Evolutionary conservation across 495 filamentous ascomycete genomes (phyloP).

Genomic region (Jackrogersella multiformis): DNA sequence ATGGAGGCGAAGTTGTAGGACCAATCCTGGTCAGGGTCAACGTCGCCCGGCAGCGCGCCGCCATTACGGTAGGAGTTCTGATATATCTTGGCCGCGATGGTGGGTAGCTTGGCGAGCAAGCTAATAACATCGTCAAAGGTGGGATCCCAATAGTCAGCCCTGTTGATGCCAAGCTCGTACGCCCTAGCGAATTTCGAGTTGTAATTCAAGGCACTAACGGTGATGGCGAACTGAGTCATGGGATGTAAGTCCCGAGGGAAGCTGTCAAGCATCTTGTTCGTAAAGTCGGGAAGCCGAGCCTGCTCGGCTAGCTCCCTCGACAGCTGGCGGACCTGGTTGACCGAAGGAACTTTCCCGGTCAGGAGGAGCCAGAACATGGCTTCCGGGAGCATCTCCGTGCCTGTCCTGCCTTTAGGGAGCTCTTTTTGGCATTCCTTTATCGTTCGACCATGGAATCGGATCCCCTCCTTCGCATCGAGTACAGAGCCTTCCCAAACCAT

Average conservation of each 20-base stretch:
- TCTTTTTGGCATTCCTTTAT: conserved; percentile 97
- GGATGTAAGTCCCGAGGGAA: conserved; percentile 92
- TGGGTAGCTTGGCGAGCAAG: conserved; percentile 94
- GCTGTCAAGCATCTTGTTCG: conserved; percentile 86
- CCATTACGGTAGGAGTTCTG: conserved; percentile 84
- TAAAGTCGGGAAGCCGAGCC: conserved; percentile 81
- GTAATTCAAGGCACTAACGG: conserved; percentile 92
- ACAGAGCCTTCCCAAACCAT: conserved; percentile 99
- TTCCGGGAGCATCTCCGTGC: conserved; percentile 99
- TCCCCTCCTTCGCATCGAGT: conserved; percentile 94
- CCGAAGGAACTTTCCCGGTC: conserved; percentile 89
- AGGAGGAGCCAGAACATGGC: conserved; percentile 99
- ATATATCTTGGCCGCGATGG: conserved; percentile 97
- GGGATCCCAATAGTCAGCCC: conserved; percentile 98
- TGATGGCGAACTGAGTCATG: conserved; percentile 97
- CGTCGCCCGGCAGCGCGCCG: conserved; percentile 76
- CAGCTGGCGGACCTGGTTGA: conserved; percentile 79
- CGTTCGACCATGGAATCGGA: conserved; percentile 95
- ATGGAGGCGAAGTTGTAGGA: conserved; percentile 97
- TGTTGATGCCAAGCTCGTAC: conserved; percentile 88
- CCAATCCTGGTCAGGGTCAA: conserved; percentile 92
- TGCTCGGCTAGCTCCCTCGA: conserved; percentile 89
- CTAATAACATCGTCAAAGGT: conserved; percentile 96
- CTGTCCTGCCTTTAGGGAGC: conserved; percentile 89
- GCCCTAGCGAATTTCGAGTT: conserved; percentile 90